Evolutionary conservation across 2,329 filamentous ascomycete species (phyloP).

Genomic region (Karstenula rhodostoma): DNA sequence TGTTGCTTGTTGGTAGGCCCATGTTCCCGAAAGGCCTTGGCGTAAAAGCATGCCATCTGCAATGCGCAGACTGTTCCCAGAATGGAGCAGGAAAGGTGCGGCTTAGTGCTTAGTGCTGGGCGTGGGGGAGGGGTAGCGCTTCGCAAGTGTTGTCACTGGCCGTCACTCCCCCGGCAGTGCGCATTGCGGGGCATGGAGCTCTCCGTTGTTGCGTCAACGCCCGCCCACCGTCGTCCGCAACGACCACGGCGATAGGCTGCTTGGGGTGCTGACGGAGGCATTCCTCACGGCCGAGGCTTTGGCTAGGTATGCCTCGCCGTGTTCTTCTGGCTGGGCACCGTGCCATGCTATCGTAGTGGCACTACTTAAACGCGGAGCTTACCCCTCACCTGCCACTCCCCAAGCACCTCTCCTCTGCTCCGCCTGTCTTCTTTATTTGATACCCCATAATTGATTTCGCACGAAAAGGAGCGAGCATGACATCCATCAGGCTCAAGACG

Average conservation of each 20-base stretch:
- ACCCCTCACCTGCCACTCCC: conserved; percentile 23
- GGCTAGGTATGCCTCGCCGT: conserved; percentile 21
- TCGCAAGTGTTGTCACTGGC: conserved; percentile 38
- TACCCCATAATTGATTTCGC: conserved; percentile 34
- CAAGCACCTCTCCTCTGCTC: conserved; percentile 24
- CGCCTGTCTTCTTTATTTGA: conserved; percentile 22
- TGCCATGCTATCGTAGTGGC: conserved; percentile 34
- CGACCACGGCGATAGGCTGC: conserved; percentile 32
- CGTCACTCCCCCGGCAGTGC: conserved; percentile 10
- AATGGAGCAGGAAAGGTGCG: conserved; percentile 13
- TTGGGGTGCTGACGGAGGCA: conserved; percentile 27
- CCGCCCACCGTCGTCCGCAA: conserved; percentile 28
- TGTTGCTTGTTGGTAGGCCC: conserved; percentile 15
- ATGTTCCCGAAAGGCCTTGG: neutral
- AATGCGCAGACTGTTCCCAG: conserved; percentile 7
- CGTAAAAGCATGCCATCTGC: neutral
- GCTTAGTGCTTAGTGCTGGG: conserved; percentile 14
- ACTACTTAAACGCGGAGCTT: conserved; percentile 28
- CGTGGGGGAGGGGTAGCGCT: conserved; percentile 47
- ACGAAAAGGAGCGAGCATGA: conserved; percentile 46
- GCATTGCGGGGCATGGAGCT: conserved; percentile 38
- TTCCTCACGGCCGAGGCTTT: conserved; percentile 45
- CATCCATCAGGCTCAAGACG: conserved; percentile 71
- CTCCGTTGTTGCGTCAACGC: conserved; percentile 31
- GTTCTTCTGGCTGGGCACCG: conserved; percentile 20